phyloP scores from a whole-genome alignment of 805 yeast genomes.

The Ogataea sp. region DNA sequence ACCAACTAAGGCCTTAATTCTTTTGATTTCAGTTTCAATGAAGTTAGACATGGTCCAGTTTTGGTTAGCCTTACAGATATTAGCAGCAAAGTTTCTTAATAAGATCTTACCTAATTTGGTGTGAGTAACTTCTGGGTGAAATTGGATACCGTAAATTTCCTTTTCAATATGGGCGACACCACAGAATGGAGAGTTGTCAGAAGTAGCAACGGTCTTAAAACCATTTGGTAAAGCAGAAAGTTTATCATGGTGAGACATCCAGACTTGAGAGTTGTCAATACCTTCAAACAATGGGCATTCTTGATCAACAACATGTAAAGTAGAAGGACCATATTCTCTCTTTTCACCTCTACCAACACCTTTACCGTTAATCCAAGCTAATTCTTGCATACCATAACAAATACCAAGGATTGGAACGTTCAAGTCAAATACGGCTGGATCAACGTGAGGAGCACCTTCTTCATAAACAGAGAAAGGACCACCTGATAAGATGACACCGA shows the following conservation, averaged over 20 bases:
- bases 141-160: constrained; percentile 88
- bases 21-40: constrained; percentile 90
- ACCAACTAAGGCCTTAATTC: constrained; percentile 88
- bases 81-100: constrained; percentile 87
- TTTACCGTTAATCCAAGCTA: constrained; percentile 96
- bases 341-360: constrained; percentile 93
- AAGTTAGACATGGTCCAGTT: constrained; percentile 99
- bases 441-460: constrained; percentile 95
- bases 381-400: constrained; percentile 98
- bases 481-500: constrained; percentile 93
- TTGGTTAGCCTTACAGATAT: constrained; percentile 76
- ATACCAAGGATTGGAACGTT: constrained; percentile 94
- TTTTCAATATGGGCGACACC: constrained; percentile 75
- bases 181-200: constrained; percentile 92
- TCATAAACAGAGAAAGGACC: constrained; percentile 98
- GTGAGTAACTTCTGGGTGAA: constrained; percentile 99
- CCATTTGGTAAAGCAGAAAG: constrained; percentile 84
- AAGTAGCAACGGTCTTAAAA: constrained; percentile 80
- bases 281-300: constrained; percentile 71
- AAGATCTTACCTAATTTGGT: constrained; percentile 83
- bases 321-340: constrained; percentile 97
- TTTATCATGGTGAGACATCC: constrained; percentile 99
- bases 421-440: constrained; percentile 83
- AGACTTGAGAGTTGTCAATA: constrained; percentile 89
- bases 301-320: constrained; percentile 71